Conservation (phyloP, 495 filamentous ascomycete genomes). For the Bacidia gigantensis region DNA sequence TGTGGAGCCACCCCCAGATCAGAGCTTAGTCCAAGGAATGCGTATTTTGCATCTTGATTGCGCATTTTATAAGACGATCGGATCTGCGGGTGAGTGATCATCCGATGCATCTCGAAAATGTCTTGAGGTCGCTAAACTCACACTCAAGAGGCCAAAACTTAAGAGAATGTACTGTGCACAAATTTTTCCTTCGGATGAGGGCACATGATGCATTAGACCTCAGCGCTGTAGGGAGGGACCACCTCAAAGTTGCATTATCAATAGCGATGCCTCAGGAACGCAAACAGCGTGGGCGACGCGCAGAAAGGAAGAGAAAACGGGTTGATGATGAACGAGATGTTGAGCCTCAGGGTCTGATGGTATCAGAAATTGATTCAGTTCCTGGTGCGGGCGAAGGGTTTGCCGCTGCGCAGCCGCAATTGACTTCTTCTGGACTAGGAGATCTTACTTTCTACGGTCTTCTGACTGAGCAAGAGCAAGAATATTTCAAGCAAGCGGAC, state of each 20-base stretch:
- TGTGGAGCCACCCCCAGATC: too few species aligned
- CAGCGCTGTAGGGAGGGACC: too few species aligned
- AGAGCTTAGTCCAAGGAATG: too few species aligned
- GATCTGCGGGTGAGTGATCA: too few species aligned
- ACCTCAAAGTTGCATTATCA: not conserved
- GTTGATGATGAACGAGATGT: slow-evolving; percentile 21
- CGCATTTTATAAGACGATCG: too few species aligned
- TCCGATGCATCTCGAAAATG: too few species aligned
- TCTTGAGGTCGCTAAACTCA: too few species aligned
- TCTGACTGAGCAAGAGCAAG: slow-evolving; percentile 77
- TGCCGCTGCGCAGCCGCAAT: not conserved
- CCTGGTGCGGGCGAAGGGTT: not conserved
- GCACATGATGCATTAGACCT: too few species aligned
- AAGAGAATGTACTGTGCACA: too few species aligned
- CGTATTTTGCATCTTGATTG: too few species aligned
- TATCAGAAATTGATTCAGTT: not conserved
- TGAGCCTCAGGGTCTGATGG: not conserved
- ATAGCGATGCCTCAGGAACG: slow-evolving; percentile 26
- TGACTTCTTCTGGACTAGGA: not conserved
- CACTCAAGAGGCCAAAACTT: too few species aligned
- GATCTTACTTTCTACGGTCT: slow-evolving; percentile 73
- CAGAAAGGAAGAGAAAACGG: slow-evolving; percentile 15
- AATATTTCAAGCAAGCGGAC: slow-evolving; percentile 83
- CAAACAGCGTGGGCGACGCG: slow-evolving; percentile 21
- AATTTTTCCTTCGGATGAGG: too few species aligned